Evolutionary conservation across 306 rosid genomes (phyloP), one percentile per base, ranked within the genome.

Genomic region (Glycyrrhiza uralensis): DNA sequence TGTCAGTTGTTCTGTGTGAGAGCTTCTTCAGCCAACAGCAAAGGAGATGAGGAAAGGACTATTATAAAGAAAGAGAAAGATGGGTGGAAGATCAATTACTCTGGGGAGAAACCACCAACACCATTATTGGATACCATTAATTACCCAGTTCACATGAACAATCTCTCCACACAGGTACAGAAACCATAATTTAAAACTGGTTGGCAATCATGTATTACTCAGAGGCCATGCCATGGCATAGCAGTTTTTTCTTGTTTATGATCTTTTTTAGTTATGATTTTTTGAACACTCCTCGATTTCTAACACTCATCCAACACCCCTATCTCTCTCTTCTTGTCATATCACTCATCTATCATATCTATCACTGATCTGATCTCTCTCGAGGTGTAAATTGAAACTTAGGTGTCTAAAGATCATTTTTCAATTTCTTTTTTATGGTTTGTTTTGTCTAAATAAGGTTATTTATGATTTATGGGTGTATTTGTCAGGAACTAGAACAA

Each of bases 81-180:
- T 23, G 88, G 74, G 12, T 79, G 90, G 96, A 89, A 67, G 71
- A 85, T 90, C 55, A 81, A 81, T 50, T 93, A 70, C 66, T 73
- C 96, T 0, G 58, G 44, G 0, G 77, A 86, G 52, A 90, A 85
- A 82, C 98, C 98, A 5, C 52, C 17, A 13, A 89, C 96, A 10
- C 96, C 97, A 46, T 81, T 93, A 79, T 82, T 93, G 87, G 98
- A 90, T 81, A 87, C 94, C 29, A 23, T 93, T 80, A 89, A 90
- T 45, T 70, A 77, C 66, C 98, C 98, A 8, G 60, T 36, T 81
- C 98, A 93, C 76, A 90, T 91, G 90, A 93, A 93, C 82, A 90
- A 87, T 76, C 80, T 93, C 6, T 74, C 87, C 51, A 11, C 75
- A 55, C 75, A 86, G 93, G 98, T 93, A n/a, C 6, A n/a, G 79